Evolutionary conservation across 345 rosid species (phyloP), one percentile per base, ranked within the genome.

Genomic region (Kandelia obovata): DNA sequence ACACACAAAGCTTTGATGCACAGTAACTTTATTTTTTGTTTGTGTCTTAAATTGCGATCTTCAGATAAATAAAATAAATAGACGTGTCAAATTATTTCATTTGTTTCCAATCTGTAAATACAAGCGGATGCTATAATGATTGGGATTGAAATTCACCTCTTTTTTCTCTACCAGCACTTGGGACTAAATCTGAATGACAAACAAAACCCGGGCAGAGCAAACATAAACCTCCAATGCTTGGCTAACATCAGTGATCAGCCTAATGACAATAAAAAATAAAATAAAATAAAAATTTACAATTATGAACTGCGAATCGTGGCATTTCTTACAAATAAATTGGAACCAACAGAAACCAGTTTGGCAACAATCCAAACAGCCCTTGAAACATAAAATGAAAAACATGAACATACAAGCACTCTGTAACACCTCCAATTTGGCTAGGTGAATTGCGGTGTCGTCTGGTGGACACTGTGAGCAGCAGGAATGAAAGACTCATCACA

Each of bases 401-500:
- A 55, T 67, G 56, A 55, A 49, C 72, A 67, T 67, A 67, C 51
- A 73, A 34, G 43, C 71, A 73, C 60, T 60, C 65, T 15, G 65
- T 58, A 31, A 17, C 58, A 64, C 43, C 39, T 58, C 47, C 65
- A 13, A 13, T 31, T 16, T 35, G 39, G 67, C 67, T 53, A 49
- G 35, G 35, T 52, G 21, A 27, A 28, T 13, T 17, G 57, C 32
- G 34, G 37, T 7, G 37, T 52, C 47, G 20, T 2, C 53, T 15
- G 20, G 53, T 5, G 34, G 53, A n/a, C 53, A 4, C 19, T 11
- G 13, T 5, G 53, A 23, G n/a, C 20, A 0, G 25, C 10, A 30
- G 56, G 51, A 32, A 25, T 58, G 53, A 72, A 65, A 51, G 55
- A 60, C 75, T 39, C 47, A 89, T 28, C 87, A 95, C 99, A 95